phyloP scores from a whole-genome alignment of 2,329 filamentous ascomycete species.

The Botrytis deweyae region DNA sequence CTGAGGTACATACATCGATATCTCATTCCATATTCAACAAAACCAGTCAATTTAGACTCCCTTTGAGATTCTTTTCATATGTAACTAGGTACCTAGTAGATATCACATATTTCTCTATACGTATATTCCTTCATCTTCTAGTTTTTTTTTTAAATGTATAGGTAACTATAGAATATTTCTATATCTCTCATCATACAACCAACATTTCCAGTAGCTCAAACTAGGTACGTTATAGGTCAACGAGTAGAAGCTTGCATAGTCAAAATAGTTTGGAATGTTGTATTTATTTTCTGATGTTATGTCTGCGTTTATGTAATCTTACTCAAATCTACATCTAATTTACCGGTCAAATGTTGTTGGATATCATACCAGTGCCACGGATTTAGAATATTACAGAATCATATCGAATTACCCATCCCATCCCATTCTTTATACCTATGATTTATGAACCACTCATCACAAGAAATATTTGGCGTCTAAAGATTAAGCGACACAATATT shows the following conservation, averaged over 20 bases:
- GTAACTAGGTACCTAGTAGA: background rate
- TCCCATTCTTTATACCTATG: background rate
- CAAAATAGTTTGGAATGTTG: background rate
- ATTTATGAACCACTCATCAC: background rate
- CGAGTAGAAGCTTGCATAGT: background rate
- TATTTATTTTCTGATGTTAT: background rate
- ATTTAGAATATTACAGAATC: background rate
- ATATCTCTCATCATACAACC: too few relatives aligned
- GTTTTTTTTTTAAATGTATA: fast-evolving
- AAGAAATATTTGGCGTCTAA: fast-evolving
- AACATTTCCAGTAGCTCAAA: background rate
- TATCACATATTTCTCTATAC: fast-evolving
- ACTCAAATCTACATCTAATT: background rate
- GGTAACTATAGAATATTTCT: background rate
- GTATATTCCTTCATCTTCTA: background rate
- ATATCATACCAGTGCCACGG: background rate
- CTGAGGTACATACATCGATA: background rate
- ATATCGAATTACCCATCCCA: background rate
- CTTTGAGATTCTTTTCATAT: background rate
- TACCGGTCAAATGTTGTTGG: background rate
- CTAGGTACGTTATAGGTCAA: background rate
- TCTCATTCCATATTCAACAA: background rate
- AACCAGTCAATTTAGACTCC: too few relatives aligned
- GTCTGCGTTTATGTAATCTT: background rate
- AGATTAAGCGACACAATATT: background rate